Base-by-base conservation (phyloP, 148 eudicot species). In the Rhododendron ovatum region DNA sequence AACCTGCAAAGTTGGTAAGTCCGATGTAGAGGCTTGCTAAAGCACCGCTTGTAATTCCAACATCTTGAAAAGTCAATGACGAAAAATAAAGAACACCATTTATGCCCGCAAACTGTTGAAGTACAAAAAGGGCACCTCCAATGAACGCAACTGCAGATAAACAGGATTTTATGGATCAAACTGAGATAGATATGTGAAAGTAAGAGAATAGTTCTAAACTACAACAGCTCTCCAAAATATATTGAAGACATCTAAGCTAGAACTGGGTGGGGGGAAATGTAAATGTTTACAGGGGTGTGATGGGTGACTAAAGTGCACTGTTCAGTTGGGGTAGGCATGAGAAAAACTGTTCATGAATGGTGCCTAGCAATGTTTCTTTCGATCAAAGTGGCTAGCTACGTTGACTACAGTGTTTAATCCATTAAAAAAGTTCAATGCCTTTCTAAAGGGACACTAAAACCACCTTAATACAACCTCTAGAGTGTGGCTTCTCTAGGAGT, bases 71-170 rank as follows among this genome's bases (percentile, higher is more conserved):
- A 78, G 95, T 93, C 91, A 95, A 87, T 61, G 98, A 95, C 14
- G 98, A 95, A 88, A 94, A 95, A 82, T 94, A 94, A 65, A 95
- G 94, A 85, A 94, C 95, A 51, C 94, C 96, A 87, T 95, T 95
- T 87, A 94, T 93, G 71, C 98, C 98, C 20, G 98, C 95, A 89
- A 95, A 93, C 87, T 94, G 98, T 78, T 95, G 98, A 67, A 94
- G 92, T 39, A 92, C 83, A 87, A 95, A 95, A 84, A 94, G 96
- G 84, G 93, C 82, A 85, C 95, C 98, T 88, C 98, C 98, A 22
- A 91, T 86, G 83, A 91, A 88, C 7, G 98, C 95, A 87, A 84
- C 98, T 95, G 95, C 94, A 93, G 65, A 65, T 65, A 88, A 9
- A 28, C 8, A 82, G 67, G 45, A 86, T 50, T 63, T 22, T 74